These are phyloP conservation scores for Bipolaris oryzae DNA, from an alignment of 2,329 filamentous ascomycete genomes.

Conservation along the genomic window DNA sequence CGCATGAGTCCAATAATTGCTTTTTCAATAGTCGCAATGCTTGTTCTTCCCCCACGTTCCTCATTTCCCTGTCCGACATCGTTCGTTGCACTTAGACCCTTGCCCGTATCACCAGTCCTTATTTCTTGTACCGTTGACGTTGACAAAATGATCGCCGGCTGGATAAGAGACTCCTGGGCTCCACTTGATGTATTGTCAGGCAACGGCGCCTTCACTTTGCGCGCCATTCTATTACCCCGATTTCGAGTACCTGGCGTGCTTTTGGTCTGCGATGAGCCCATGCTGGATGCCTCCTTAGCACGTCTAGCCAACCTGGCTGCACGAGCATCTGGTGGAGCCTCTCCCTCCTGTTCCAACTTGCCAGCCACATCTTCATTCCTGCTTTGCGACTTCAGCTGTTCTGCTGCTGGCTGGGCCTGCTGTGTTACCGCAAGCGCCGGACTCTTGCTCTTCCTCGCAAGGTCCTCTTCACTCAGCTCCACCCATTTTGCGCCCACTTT, in stretches of 20 bases:
- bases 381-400: neutral
- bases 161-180: neutral
- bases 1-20: neutral
- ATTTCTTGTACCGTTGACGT: neutral
- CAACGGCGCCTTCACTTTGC: neutral
- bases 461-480: conserved; percentile 26
- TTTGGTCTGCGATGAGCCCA: neutral
- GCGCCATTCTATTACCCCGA: neutral
- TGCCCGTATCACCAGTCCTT: neutral
- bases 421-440: conserved; percentile 2
- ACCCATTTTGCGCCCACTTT: conserved; percentile 31
- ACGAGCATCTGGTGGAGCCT: conserved; percentile 11
- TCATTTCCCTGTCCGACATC: neutral
- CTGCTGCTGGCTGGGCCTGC: neutral
- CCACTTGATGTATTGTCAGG: neutral
- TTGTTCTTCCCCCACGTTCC: conserved; percentile 2
- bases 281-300: conserved; percentile 3
- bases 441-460: conserved; percentile 9
- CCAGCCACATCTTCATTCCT: neutral
- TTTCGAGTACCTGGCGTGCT: neutral
- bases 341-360: neutral
- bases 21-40: conserved; percentile 8
- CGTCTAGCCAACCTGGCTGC: conserved; percentile 13
- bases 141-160: neutral
- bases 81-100: neutral